Evolutionary conservation across 2,329 filamentous ascomycete genomes (phyloP), one percentile per base, ranked within the genome.

Genomic region (Harringtonia aguacate): DNA sequence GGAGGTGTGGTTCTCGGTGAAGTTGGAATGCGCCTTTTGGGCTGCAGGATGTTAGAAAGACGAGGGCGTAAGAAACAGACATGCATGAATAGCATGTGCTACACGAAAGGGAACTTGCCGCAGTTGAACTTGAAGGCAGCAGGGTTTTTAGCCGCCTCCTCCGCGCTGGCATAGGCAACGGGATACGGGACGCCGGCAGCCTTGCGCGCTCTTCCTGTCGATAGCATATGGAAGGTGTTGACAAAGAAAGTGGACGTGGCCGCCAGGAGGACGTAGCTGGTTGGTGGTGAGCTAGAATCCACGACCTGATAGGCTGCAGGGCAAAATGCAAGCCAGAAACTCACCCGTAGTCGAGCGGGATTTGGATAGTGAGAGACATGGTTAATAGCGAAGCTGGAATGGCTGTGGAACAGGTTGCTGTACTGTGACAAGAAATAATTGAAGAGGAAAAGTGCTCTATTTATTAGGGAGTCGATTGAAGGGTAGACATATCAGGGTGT

Each of bases 11-110:
- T 76, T 79, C 66, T 84, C 80, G 50, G 67, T 68, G 62, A 70
- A 83, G 66, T 83, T 81, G 53, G 66, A 61, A 57, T 84, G 79
- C 10, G 76, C 70, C 39, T 75, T 73, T 55, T 81, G 77, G 42
- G 73, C 70, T 73, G 45, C 27, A 5, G 27, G 17, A 4, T 29
- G 35, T 43, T 28, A 29, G 27, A 10, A n/a, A n/a, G 30, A 5
- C 2, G 3, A 33, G 7, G n/a, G 22, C 13, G 20, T 27, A 3
- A 33, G 15, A 9, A 21, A 4, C 2, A 30, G 39, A 15, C 8
- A 36, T 18, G 33, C 17, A 27, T 22, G n/a, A 8, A 45, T 6
- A 20, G 14, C 3, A 18, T 9, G 13, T 15, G 9, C 31, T 21
- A 4, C 36, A 30, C 4, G 20, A 8, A n/a, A 8, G 24, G 10